These are phyloP conservation scores for apple (Malus domestica) DNA, from an alignment of 306 rosid genomes.

Conservation along the genomic window DNA sequence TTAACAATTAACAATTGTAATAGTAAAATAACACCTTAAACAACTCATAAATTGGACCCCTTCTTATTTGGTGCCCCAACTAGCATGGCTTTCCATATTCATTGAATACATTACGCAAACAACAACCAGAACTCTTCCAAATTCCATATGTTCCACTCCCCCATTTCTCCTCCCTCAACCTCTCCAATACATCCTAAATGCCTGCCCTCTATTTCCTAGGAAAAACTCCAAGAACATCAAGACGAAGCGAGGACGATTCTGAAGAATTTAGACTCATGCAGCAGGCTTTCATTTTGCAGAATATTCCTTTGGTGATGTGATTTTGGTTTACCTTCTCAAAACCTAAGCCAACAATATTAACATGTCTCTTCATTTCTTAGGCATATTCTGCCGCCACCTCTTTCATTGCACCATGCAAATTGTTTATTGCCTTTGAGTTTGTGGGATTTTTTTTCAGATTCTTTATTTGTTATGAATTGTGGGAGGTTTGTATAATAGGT, in stretches of 20 bases:
- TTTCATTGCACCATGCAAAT: neutral
- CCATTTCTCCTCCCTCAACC: constrained; percentile 10
- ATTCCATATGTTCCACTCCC: constrained; percentile 10
- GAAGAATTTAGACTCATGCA: constrained; percentile 25
- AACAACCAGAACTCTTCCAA: constrained; percentile 8
- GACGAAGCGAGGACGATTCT: constrained; percentile 9
- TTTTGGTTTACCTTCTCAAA: constrained; percentile 27
- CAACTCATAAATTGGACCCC: constrained; percentile 20
- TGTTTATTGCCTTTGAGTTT: neutral
- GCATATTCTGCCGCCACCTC: neutral
- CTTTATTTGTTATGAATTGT: constrained; percentile 11
- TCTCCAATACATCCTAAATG: constrained; percentile 10
- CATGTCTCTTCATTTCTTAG: neutral
- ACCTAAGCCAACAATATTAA: neutral
- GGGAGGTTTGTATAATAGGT: constrained; percentile 1
- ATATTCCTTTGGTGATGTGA: constrained; percentile 23
- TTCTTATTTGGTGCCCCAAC: constrained; percentile 19
- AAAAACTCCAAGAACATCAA: constrained; percentile 25
- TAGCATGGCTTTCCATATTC: constrained; percentile 21
- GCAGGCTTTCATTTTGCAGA: constrained; percentile 12
- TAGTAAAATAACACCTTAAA: constrained; percentile 5
- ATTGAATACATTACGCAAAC: neutral
- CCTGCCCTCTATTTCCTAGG: constrained; percentile 32
- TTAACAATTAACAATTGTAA: neutral
- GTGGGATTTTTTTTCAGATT: neutral